phyloP scores from a whole-genome alignment of 2,329 filamentous ascomycete species.

The Apiospora aurea region DNA sequence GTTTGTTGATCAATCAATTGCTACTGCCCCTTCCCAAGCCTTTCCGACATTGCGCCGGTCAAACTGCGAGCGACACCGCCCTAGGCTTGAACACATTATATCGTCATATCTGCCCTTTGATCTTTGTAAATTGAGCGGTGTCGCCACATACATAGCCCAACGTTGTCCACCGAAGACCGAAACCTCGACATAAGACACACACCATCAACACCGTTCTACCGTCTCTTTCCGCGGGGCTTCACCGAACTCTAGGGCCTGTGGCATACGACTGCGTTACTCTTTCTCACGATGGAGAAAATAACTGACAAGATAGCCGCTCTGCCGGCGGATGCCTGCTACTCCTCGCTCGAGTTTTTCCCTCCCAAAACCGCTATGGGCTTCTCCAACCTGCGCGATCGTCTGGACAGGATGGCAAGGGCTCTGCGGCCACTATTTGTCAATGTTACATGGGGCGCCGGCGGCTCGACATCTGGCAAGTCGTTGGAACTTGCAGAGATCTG shows the following conservation, averaged over 20 bases:
- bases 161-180: not conserved
- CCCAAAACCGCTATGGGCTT: slow-evolving; percentile 97
- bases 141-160: not conserved
- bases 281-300: slow-evolving; percentile 76
- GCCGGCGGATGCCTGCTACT: slow-evolving; percentile 82
- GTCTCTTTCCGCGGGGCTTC: not conserved
- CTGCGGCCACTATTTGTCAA: slow-evolving; percentile 94
- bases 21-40: not conserved
- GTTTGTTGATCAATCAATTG: not conserved
- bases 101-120: not conserved
- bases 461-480: slow-evolving; percentile 88
- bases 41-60: not conserved
- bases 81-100: not conserved
- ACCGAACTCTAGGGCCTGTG: not conserved
- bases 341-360: slow-evolving; percentile 99
- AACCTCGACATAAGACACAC: not conserved
- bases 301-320: slow-evolving; percentile 94
- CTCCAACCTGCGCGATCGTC: slow-evolving; percentile 88
- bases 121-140: not conserved
- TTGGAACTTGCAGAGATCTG: slow-evolving; percentile 95
- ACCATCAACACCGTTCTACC: not conserved
- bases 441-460: slow-evolving; percentile 97
- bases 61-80: slow-evolving; percentile 9
- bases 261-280: not conserved
- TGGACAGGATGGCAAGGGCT: slow-evolving; percentile 93